Percentiles rank a stretch among this genome's conserved stretches.
These are phyloP conservation scores for Aspergillus costaricaensis DNA, from an alignment of 2,329 filamentous ascomycete genomes.

Conservation along the genomic window DNA sequence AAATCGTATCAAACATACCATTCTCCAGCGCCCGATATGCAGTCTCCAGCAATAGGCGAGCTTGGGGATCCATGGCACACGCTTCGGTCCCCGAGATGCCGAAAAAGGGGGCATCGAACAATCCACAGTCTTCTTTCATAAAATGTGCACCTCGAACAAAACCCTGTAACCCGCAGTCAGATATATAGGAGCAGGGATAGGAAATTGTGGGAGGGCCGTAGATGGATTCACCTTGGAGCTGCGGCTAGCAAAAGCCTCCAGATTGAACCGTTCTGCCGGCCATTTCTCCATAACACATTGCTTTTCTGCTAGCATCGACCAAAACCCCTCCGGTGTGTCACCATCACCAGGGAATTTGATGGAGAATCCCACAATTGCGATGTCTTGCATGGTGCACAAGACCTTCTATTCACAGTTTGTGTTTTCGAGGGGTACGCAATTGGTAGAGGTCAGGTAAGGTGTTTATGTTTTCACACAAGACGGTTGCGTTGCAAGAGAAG, in stretches of 20 bases:
- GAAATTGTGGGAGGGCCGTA: too few relatives aligned
- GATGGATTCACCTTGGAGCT: not conserved
- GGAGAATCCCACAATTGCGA: not conserved
- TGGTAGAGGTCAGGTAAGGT: too few relatives aligned
- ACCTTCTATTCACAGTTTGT: too few relatives aligned
- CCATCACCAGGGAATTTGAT: not conserved
- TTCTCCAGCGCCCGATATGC: not conserved
- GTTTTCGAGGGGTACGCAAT: too few relatives aligned
- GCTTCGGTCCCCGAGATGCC: not conserved
- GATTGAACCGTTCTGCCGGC: not conserved
- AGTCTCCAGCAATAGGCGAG: not conserved
- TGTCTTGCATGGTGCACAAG: not conserved
- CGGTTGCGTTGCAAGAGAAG: too few relatives aligned
- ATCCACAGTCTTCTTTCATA: not conserved
- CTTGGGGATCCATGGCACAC: not conserved
- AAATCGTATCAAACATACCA: not conserved
- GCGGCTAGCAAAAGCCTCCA: not conserved
- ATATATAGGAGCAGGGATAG: too few relatives aligned
- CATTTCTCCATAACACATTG: not conserved
- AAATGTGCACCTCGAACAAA: not conserved
- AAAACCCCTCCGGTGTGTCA: not conserved
- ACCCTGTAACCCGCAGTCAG: not conserved
- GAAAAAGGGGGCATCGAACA: not conserved
- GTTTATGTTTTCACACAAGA: too few relatives aligned
- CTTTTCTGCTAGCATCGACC: not conserved